phyloP scores from a whole-genome alignment of 2,329 filamentous ascomycete species.

The Colletotrichum spinosum region DNA sequence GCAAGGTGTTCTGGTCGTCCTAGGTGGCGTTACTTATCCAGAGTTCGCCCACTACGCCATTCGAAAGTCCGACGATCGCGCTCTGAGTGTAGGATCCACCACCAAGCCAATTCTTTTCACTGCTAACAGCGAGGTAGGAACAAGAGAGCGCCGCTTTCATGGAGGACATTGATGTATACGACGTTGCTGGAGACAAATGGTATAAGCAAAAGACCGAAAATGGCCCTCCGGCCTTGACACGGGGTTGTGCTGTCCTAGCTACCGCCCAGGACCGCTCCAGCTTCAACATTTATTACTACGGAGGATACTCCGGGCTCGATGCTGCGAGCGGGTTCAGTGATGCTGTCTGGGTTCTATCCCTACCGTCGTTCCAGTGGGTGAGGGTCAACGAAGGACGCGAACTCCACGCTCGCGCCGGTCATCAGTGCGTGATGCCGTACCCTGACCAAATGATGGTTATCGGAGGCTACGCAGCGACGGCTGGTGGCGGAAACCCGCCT shows the following conservation, averaged over 20 bases:
- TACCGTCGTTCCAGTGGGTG: slow-evolving; percentile 86
- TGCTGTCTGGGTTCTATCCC: slow-evolving; percentile 83
- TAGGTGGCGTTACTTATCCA: slow-evolving; percentile 79
- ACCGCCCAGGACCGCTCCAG: slow-evolving; percentile 77
- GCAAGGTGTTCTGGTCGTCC: slow-evolving; percentile 79
- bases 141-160: slow-evolving; percentile 78
- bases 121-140: slow-evolving; percentile 53
- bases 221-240: slow-evolving; percentile 65
- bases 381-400: slow-evolving; percentile 55
- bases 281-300: slow-evolving; percentile 88
- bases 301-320: slow-evolving; percentile 73
- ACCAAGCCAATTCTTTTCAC: slow-evolving; percentile 24
- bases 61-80: slow-evolving; percentile 45
- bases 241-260: slow-evolving; percentile 82
- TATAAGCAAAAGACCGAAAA: slow-evolving; percentile 74
- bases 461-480: slow-evolving; percentile 69
- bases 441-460: slow-evolving; percentile 84
- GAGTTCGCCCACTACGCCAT: slow-evolving; percentile 51
- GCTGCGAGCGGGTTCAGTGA: slow-evolving; percentile 58
- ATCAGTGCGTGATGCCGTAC: slow-evolving; percentile 80
- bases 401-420: slow-evolving; percentile 74
- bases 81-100: slow-evolving; percentile 52
- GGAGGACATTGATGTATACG: slow-evolving; percentile 79
- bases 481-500: slow-evolving; percentile 39
- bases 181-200: slow-evolving; percentile 77